Conservation (phyloP, 306 rosid species). For the Pyrus communis region DNA sequence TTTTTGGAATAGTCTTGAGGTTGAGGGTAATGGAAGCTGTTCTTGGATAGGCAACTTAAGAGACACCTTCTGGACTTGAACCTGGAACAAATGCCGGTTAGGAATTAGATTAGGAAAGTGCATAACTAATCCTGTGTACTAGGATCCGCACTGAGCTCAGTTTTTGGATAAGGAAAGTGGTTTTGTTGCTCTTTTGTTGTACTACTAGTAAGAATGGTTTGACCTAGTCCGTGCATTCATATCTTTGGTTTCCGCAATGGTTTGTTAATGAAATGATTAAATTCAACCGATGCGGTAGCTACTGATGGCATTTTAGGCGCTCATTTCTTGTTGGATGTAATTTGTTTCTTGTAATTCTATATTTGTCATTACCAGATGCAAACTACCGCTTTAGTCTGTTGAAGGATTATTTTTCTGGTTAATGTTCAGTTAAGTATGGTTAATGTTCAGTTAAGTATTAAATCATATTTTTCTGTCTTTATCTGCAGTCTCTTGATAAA, state of each 20-base stretch:
- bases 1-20: neutral
- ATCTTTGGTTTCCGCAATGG: neutral
- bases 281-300: neutral
- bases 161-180: neutral
- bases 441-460: neutral
- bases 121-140: neutral
- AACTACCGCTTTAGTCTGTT: neutral
- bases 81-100: neutral
- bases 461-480: constrained; percentile 2
- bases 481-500: constrained; percentile 64
- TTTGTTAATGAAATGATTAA: neutral
- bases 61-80: neutral
- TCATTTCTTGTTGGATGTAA: neutral
- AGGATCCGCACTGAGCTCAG: neutral
- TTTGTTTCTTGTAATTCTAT: neutral
- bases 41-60: neutral
- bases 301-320: neutral
- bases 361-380: neutral
- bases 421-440: neutral
- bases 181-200: neutral
- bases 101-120: neutral
- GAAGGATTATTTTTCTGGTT: no score
- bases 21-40: neutral
- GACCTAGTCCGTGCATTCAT: neutral
- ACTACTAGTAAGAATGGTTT: neutral